Evolutionary conservation across 768 basidiomycete genomes (phyloP).

Genomic region (Naganishia randhawae): DNA sequence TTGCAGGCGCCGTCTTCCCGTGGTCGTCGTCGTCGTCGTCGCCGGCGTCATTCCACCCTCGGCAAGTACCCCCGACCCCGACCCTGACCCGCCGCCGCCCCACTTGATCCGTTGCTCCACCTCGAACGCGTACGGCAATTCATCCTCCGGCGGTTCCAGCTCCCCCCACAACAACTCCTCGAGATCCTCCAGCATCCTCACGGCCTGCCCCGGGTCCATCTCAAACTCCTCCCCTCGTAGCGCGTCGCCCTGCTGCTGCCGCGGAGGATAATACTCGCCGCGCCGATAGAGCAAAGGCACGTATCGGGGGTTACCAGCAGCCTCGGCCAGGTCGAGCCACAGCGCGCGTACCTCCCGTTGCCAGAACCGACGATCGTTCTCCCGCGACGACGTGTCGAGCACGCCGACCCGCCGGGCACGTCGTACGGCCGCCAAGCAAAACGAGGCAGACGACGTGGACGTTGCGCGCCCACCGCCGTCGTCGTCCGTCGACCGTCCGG

Average conservation of each 20-base stretch:
- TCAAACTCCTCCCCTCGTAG: not conserved
- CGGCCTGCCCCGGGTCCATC: not conserved
- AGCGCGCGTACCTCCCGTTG: not conserved
- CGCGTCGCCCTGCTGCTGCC: not conserved
- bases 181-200: conserved; percentile 13
- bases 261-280: not conserved
- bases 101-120: conserved; percentile 4
- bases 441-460: not conserved
- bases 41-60: not conserved
- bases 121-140: conserved; percentile 8
- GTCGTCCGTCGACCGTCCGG: too few species aligned
- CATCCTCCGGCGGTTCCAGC: conserved; percentile 21
- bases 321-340: conserved; percentile 3
- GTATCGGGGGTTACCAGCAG: conserved; percentile 1
- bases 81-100: not conserved
- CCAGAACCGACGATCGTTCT: conserved; percentile 8
- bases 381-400: not conserved
- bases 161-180: conserved; percentile 25
- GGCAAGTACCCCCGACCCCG: not conserved
- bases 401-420: not conserved
- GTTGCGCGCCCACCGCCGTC: not conserved
- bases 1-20: not conserved
- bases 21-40: not conserved
- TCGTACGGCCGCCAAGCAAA: conserved; percentile 1
- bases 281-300: not conserved